These are phyloP conservation scores for Tolypocladium sp. DNA, from an alignment of 2,329 filamentous ascomycete species.

Conservation along the genomic window DNA sequence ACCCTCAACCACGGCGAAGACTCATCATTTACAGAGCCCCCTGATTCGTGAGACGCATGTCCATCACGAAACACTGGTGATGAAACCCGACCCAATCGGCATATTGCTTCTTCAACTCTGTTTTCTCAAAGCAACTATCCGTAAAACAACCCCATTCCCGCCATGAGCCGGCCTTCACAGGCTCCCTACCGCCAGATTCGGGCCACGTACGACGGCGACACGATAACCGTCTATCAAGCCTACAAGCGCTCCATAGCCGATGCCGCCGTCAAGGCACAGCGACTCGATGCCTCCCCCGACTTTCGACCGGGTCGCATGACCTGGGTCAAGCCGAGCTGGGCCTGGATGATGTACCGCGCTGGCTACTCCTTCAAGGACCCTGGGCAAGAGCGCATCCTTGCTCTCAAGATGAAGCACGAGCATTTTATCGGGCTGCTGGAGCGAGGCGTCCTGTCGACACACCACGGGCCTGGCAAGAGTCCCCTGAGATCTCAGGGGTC, in stretches of 20 bases:
- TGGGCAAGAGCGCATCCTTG: conserved; percentile 46
- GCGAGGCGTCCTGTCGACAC: conserved; percentile 21
- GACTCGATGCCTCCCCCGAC: conserved; percentile 39
- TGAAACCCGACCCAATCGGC: too few species aligned
- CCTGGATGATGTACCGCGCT: conserved; percentile 55
- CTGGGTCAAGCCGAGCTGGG: conserved; percentile 56
- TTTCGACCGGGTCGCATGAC: conserved; percentile 51
- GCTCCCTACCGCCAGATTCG: conserved; percentile 41
- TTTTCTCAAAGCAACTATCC: neutral
- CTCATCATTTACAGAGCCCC: too few species aligned
- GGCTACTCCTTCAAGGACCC: conserved; percentile 50
- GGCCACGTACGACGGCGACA: conserved; percentile 36
- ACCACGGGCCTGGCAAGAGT: conserved; percentile 4
- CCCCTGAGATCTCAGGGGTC: neutral
- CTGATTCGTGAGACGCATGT: too few species aligned
- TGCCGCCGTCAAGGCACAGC: conserved; percentile 40
- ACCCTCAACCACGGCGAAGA: too few species aligned
- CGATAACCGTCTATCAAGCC: conserved; percentile 54
- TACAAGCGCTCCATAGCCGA: conserved; percentile 44
- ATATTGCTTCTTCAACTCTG: neutral
- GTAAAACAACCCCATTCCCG: neutral
- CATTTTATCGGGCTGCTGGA: conserved; percentile 39
- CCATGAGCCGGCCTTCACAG: neutral
- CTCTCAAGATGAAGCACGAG: conserved; percentile 42
- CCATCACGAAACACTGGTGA: too few species aligned